These are phyloP conservation scores for Scheffersomyces stipitis DNA, from an alignment of 805 yeast genomes.

Conservation along the genomic window DNA sequence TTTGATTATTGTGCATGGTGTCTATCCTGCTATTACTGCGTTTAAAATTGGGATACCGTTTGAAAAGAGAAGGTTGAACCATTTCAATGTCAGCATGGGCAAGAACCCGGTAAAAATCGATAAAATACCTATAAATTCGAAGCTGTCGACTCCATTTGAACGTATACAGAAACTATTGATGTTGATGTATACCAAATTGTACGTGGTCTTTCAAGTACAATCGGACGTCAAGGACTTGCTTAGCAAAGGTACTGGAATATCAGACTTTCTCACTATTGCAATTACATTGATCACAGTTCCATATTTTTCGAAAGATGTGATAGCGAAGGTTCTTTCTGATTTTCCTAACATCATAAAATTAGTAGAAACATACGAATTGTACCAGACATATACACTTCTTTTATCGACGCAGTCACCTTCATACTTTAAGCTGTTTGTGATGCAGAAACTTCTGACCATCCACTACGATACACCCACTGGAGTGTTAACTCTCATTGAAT, in stretches of 20 bases:
- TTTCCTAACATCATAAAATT: slow-evolving; percentile 24
- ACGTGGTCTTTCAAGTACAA: slow-evolving; percentile 32
- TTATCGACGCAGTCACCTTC: slow-evolving; percentile 44
- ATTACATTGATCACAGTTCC: slow-evolving; percentile 44
- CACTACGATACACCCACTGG: slow-evolving; percentile 68
- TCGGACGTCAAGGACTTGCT: slow-evolving; percentile 55
- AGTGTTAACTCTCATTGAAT: slow-evolving; percentile 70
- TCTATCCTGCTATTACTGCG: slow-evolving; percentile 59
- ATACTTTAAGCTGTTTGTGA: slow-evolving; percentile 47
- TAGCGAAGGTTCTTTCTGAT: slow-evolving; percentile 7
- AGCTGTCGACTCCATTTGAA: neutral
- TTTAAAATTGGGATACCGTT: slow-evolving; percentile 63
- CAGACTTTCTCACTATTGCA: slow-evolving; percentile 55
- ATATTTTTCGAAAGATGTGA: slow-evolving; percentile 11
- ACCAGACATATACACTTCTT: slow-evolving; percentile 58
- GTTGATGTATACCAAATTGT: slow-evolving; percentile 31
- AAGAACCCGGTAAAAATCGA: slow-evolving; percentile 24
- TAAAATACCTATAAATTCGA: slow-evolving; percentile 4
- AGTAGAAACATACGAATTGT: slow-evolving; percentile 69
- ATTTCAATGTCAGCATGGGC: slow-evolving; percentile 35
- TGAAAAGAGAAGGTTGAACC: slow-evolving; percentile 55
- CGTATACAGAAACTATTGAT: slow-evolving; percentile 17
- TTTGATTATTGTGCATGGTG: slow-evolving; percentile 65
- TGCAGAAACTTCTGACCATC: slow-evolving; percentile 50
- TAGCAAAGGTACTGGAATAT: slow-evolving; percentile 64